A percentile compares a stretch with the other conserved stretches of the same genome.
These are phyloP conservation scores for Tolypocladium nubicola DNA, from an alignment of 2,329 filamentous ascomycete species.

Conservation along the genomic window DNA sequence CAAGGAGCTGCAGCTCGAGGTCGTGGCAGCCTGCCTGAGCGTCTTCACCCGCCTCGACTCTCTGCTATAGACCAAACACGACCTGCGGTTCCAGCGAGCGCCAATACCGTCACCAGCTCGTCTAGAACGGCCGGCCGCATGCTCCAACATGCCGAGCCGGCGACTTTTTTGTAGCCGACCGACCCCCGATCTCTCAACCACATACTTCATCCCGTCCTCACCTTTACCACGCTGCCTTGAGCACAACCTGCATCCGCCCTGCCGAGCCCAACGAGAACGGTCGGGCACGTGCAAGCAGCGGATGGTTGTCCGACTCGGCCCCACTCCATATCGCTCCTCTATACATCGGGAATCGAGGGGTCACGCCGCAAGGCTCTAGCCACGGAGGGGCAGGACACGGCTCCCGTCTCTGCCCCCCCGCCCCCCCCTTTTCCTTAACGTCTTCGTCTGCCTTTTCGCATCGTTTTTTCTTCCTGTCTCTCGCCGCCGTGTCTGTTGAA, in stretches of 20 bases:
- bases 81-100: background rate
- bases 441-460: background rate
- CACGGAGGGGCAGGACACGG: background rate
- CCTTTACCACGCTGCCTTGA: background rate
- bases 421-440: background rate
- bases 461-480: background rate
- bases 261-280: background rate
- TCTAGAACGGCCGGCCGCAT: background rate
- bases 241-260: background rate
- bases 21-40: constrained; percentile 90
- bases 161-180: background rate
- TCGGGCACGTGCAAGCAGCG: background rate
- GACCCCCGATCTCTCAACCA: background rate
- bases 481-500: background rate
- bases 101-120: background rate
- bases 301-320: background rate
- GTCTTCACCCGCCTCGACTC: constrained; percentile 98
- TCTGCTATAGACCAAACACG: constrained; percentile 53
- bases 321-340: background rate
- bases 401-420: background rate
- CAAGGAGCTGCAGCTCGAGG: constrained; percentile 92
- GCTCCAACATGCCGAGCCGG: background rate
- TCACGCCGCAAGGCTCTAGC: background rate
- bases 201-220: background rate
- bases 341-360: background rate